Evolutionary conservation across 2,329 filamentous ascomycete species (phyloP).

Genomic region (Talaromyces marneffei): DNA sequence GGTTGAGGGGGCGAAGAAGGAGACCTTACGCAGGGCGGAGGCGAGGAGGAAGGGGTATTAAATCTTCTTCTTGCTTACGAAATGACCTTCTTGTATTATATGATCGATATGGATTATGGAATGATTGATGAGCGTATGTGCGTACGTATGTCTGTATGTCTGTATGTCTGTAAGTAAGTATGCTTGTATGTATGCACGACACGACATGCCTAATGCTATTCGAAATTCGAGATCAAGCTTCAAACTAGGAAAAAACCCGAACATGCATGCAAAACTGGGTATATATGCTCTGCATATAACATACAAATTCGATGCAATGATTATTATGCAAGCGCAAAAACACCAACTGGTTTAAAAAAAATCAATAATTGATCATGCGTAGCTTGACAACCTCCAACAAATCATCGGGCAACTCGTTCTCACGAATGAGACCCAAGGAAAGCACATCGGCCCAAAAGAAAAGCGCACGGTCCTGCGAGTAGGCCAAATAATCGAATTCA

Average conservation of each 20-base stretch:
- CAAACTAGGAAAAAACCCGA: neutral
- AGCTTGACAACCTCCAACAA: constrained; percentile 59
- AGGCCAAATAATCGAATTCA: constrained; percentile 88
- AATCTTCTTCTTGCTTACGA: neutral
- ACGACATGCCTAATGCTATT: neutral
- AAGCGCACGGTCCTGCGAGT: constrained; percentile 81
- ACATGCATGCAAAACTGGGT: neutral
- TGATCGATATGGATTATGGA: neutral
- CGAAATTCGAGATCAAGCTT: neutral
- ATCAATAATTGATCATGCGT: constrained; percentile 57
- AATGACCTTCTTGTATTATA: neutral
- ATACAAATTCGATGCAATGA: neutral
- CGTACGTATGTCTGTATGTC: no score
- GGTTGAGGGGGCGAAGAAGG: constrained; percentile 61
- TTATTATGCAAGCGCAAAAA: neutral
- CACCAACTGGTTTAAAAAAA: neutral
- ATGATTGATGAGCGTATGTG: constrained; percentile 1
- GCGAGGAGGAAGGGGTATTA: constrained; percentile 21
- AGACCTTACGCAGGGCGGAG: constrained; percentile 38
- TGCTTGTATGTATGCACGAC: no score
- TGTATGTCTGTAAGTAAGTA: no score
- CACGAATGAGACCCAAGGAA: constrained; percentile 64
- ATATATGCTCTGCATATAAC: constrained; percentile 9
- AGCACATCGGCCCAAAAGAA: constrained; percentile 95
- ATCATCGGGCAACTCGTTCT: constrained; percentile 69